Percentiles rank a stretch among this genome's conserved stretches.
Evolutionary conservation across 2,329 filamentous ascomycete species (phyloP).

Genomic region (Sarocladiaceae sp.): DNA sequence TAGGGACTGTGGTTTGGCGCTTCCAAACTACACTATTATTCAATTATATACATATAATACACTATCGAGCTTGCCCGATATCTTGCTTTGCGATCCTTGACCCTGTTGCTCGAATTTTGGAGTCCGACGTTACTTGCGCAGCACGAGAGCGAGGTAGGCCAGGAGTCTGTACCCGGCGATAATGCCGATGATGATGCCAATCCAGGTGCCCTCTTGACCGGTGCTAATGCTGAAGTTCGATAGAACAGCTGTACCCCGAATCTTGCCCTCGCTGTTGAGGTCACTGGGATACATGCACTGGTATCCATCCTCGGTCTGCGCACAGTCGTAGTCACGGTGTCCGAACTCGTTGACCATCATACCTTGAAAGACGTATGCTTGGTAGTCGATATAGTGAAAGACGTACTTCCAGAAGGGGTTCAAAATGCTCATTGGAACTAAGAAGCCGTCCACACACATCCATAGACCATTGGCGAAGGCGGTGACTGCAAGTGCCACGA

Average conservation of each 20-base stretch:
- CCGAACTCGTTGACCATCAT: conserved; percentile 93
- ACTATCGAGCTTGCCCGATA: too few species aligned
- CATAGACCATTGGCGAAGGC: conserved; percentile 86
- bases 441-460: conserved; percentile 83
- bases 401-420: conserved; percentile 85
- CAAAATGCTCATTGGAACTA: conserved; percentile 66
- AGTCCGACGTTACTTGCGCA: conserved; percentile 7
- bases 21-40: too few species aligned
- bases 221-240: conserved; percentile 64
- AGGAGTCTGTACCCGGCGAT: conserved; percentile 63
- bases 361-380: conserved; percentile 80
- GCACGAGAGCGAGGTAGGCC: conserved; percentile 14
- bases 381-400: conserved; percentile 87
- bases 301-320: conserved; percentile 36
- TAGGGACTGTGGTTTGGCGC: too few species aligned
- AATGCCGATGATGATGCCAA: conserved; percentile 72
- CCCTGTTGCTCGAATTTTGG: too few species aligned
- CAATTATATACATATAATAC: too few species aligned
- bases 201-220: conserved; percentile 69
- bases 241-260: conserved; percentile 67
- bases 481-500: conserved; percentile 71
- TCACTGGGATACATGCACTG: conserved; percentile 68
- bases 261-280: conserved; percentile 60
- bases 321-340: conserved; percentile 59
- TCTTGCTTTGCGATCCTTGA: too few species aligned